Conservation (phyloP, 371 early-diverging fungal genomes). For the Mortierella sp. region DNA sequence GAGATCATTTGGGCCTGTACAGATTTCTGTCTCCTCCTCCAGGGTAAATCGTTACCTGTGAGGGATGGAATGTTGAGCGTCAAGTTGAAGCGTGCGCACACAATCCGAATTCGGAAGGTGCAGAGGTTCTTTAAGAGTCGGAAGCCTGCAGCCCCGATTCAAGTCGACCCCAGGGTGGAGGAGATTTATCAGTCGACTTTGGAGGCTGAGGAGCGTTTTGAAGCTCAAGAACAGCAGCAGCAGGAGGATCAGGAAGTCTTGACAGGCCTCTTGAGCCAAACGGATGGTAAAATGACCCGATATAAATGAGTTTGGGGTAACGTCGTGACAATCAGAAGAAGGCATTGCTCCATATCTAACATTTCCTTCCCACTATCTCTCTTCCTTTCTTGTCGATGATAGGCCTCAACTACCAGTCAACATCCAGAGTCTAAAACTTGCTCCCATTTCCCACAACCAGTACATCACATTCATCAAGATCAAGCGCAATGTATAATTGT, state of each 20-base stretch:
- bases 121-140: conserved; percentile 23
- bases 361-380: background rate
- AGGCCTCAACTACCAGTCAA: conserved; percentile 26
- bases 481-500: background rate
- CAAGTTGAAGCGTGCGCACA: conserved; percentile 21
- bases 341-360: too few species aligned
- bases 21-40: conserved; percentile 15
- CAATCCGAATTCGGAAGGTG: conserved; percentile 19
- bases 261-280: conserved; percentile 9
- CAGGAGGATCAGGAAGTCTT: background rate
- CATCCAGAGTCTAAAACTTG: conserved; percentile 7
- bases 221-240: conserved; percentile 5
- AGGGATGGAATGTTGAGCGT: conserved; percentile 20
- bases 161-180: background rate
- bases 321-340: too few species aligned
- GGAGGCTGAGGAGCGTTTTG: background rate
- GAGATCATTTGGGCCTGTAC: conserved; percentile 20
- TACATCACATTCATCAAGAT: too few species aligned
- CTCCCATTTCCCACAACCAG: background rate
- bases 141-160: background rate
- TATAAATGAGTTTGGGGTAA: too few species aligned
- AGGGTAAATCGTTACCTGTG: conserved; percentile 8
- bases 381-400: background rate
- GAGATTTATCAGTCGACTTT: conserved; percentile 2
- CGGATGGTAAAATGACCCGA: conserved; percentile 24